phyloP scores from a whole-genome alignment of 768 basidiomycete genomes.

The Xerocomus potaroensis region DNA sequence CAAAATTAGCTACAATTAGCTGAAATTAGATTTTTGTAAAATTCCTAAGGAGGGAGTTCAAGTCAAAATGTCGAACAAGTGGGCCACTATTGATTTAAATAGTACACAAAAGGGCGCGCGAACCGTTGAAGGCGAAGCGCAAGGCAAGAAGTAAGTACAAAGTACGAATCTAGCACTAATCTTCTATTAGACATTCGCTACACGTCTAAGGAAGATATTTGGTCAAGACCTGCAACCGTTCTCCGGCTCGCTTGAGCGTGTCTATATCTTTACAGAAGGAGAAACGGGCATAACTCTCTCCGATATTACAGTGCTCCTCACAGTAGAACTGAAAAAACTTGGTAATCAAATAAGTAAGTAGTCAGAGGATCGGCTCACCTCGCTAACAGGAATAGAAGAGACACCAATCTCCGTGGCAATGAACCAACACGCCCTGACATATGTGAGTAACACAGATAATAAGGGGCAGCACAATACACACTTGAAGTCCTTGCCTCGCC shows the following conservation, averaged over 20 bases:
- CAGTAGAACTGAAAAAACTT: constrained; percentile 74
- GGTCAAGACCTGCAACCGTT: constrained; percentile 70
- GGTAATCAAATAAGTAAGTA: neutral
- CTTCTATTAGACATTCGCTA: neutral
- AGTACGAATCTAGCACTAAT: neutral
- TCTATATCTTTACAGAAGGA: constrained; percentile 95
- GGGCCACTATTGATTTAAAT: neutral
- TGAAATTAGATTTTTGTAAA: too few relatives aligned
- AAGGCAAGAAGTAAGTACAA: neutral
- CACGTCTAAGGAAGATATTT: constrained; percentile 46
- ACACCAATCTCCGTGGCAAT: constrained; percentile 88
- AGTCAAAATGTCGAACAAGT: too few relatives aligned
- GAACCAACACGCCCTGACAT: constrained; percentile 85
- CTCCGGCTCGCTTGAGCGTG: constrained; percentile 76
- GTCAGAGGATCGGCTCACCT: constrained; percentile 48
- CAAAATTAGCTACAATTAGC: too few relatives aligned
- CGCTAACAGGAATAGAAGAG: constrained; percentile 92
- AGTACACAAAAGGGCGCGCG: neutral
- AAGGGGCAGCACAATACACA: constrained; percentile 28
- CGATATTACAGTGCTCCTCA: constrained; percentile 77
- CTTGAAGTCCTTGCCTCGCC: constrained; percentile 86
- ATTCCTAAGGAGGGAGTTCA: too few relatives aligned
- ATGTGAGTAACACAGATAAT: constrained; percentile 12
- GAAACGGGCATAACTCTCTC: constrained; percentile 84
- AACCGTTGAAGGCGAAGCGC: neutral